phyloP scores from a whole-genome alignment of 257 asterid species.

The Lycium barbarum region DNA sequence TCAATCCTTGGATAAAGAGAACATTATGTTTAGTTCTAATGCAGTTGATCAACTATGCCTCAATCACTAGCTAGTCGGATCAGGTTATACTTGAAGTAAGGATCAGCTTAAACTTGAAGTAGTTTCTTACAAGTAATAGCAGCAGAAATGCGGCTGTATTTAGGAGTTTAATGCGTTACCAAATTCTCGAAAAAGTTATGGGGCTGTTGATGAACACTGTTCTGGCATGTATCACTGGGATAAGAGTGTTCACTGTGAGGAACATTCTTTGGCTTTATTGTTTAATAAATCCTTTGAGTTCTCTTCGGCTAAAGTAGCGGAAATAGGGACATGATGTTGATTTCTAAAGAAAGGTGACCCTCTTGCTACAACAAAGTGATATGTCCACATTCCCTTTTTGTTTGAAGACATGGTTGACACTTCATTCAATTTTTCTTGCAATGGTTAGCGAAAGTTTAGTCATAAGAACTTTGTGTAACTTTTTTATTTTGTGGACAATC shows the following conservation, averaged over 20 bases:
- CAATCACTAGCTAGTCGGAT: background rate
- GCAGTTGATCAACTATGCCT: background rate
- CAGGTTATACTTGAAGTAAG: too few species aligned
- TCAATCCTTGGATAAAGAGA: background rate
- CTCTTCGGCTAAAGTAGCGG: background rate
- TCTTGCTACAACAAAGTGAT: background rate
- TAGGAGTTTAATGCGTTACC: background rate
- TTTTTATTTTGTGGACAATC: too few species aligned
- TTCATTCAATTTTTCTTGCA: background rate
- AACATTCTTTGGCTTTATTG: background rate
- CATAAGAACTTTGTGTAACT: too few species aligned
- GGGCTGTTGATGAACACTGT: background rate
- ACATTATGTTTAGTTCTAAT: background rate
- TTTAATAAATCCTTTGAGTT: background rate
- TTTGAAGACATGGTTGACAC: background rate
- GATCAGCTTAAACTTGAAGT: background rate
- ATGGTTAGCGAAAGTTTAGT: too few species aligned
- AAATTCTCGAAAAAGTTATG: background rate
- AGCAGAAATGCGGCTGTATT: background rate
- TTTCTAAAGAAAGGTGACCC: background rate
- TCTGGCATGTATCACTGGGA: slow-evolving; percentile 3
- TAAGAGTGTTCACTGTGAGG: background rate
- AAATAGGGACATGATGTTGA: background rate
- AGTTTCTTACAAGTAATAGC: background rate
- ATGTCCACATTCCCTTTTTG: background rate